Conservation (phyloP, 2,329 filamentous ascomycete species). For the Venturia nashicola region DNA sequence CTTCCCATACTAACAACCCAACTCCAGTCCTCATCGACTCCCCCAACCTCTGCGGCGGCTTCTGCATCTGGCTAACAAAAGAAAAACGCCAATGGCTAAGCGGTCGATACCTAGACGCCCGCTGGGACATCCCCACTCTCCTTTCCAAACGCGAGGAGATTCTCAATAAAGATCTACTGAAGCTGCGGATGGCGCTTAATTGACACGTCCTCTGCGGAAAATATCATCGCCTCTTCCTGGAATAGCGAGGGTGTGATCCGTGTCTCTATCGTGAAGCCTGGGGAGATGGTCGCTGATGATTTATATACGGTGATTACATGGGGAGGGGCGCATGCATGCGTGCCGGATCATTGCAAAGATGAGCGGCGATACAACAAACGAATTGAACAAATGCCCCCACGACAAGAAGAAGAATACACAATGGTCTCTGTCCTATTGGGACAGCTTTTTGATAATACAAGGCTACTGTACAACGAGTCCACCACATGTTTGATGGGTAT, state of each 20-base stretch:
- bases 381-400: too few relatives aligned
- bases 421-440: not conserved
- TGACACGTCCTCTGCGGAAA: not conserved
- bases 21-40: conserved; percentile 2
- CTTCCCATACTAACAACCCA: not conserved
- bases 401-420: too few relatives aligned
- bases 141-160: not conserved
- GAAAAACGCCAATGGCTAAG: conserved; percentile 4
- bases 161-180: conserved; percentile 6
- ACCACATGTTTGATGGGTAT: not conserved
- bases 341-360: too few relatives aligned
- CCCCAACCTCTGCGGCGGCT: conserved; percentile 1
- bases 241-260: too few relatives aligned
- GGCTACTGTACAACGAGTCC: not conserved
- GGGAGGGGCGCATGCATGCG: too few relatives aligned
- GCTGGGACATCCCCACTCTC: conserved; percentile 8
- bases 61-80: conserved; percentile 8
- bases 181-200: conserved; percentile 5
- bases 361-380: too few relatives aligned
- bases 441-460: not conserved
- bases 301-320: too few relatives aligned
- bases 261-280: too few relatives aligned
- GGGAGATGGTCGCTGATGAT: too few relatives aligned
- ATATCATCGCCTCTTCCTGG: too few relatives aligned
- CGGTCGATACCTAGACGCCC: conserved; percentile 7